Evolutionary conservation across 306 rosid species (phyloP).

Genomic region (Fragaria iinumae): DNA sequence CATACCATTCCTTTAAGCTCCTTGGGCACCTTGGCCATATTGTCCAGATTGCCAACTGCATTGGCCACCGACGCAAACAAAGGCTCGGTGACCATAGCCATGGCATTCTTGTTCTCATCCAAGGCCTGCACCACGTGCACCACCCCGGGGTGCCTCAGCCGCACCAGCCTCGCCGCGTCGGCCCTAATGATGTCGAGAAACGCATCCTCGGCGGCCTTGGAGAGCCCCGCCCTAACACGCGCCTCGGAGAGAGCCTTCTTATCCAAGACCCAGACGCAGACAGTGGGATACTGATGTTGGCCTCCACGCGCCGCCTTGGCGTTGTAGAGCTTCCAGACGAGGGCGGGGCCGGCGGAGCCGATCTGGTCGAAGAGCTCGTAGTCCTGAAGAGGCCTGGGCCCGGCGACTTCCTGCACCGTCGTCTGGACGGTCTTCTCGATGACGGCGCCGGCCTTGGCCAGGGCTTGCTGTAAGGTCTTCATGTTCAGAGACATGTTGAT

Average conservation of each 20-base stretch:
- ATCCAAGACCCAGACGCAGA: slow-evolving; percentile 90
- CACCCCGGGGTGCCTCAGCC: slow-evolving; percentile 87
- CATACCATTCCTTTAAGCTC: slow-evolving; percentile 92
- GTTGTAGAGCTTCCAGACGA: slow-evolving; percentile 80
- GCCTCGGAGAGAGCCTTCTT: slow-evolving; percentile 72
- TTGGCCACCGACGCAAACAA: slow-evolving; percentile 88
- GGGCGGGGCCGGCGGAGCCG: slow-evolving; percentile 90
- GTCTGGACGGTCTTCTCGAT: slow-evolving; percentile 86
- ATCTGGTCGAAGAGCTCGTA: slow-evolving; percentile 90
- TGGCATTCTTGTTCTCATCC: slow-evolving; percentile 93
- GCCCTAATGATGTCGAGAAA: slow-evolving; percentile 77
- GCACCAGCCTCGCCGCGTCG: slow-evolving; percentile 77
- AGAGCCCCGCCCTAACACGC: slow-evolving; percentile 63
- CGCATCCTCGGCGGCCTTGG: slow-evolving; percentile 79
- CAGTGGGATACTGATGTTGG: slow-evolving; percentile 79
- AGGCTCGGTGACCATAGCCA: slow-evolving; percentile 98
- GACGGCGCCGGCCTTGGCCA: slow-evolving; percentile 96
- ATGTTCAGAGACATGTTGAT: slow-evolving; percentile 73
- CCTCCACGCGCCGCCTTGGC: slow-evolving; percentile 84
- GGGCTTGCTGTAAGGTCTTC: slow-evolving; percentile 93
- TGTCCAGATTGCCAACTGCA: slow-evolving; percentile 74
- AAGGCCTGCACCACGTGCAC: slow-evolving; percentile 94
- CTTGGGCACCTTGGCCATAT: slow-evolving; percentile 61
- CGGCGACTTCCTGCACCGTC: slow-evolving; percentile 97
- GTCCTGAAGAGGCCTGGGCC: slow-evolving; percentile 90